These are phyloP conservation scores for Aspergillus coremiiformis DNA, from an alignment of 495 filamentous ascomycete species.

Conservation along the genomic window DNA sequence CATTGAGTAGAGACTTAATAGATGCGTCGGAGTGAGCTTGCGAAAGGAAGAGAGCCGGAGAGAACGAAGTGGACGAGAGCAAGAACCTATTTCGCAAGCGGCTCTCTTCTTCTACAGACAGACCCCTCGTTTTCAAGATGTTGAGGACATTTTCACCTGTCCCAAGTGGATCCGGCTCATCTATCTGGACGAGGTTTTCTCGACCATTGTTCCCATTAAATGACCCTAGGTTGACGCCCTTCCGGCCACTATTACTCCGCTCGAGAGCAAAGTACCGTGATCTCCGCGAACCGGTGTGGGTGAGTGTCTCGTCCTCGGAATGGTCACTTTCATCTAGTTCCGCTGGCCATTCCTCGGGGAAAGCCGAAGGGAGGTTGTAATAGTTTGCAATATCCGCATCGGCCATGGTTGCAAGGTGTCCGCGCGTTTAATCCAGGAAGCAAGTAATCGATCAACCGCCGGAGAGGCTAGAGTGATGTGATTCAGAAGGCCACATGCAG, in stretches of 20 bases:
- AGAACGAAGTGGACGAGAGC: conserved; percentile 91
- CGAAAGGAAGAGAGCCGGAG: conserved; percentile 81
- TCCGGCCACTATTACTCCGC: conserved; percentile 57
- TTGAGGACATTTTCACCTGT: conserved; percentile 75
- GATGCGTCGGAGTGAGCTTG: conserved; percentile 81
- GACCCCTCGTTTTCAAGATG: conserved; percentile 62
- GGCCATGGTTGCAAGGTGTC: conserved; percentile 34
- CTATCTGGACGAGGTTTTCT: conserved; percentile 72
- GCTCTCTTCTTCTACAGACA: conserved; percentile 79
- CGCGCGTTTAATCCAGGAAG: not conserved
- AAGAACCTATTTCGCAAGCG: conserved; percentile 84
- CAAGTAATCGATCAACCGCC: not conserved
- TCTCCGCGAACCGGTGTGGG: conserved; percentile 41
- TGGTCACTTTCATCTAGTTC: conserved; percentile 68
- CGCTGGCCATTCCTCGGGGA: conserved; percentile 78
- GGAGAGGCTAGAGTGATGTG: not conserved
- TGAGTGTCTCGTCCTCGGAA: conserved; percentile 54
- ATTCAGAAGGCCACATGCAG: conserved; percentile 11
- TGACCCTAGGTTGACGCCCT: conserved; percentile 58
- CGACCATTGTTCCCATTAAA: conserved; percentile 59
- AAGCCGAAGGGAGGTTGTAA: conserved; percentile 77
- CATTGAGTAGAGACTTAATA: conserved; percentile 67
- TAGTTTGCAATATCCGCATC: conserved; percentile 76
- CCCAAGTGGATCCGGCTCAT: conserved; percentile 88
- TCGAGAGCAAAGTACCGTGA: conserved; percentile 81